These are phyloP conservation scores for Hypholoma sublateritium DNA, from an alignment of 768 basidiomycete genomes.

Conservation along the genomic window DNA sequence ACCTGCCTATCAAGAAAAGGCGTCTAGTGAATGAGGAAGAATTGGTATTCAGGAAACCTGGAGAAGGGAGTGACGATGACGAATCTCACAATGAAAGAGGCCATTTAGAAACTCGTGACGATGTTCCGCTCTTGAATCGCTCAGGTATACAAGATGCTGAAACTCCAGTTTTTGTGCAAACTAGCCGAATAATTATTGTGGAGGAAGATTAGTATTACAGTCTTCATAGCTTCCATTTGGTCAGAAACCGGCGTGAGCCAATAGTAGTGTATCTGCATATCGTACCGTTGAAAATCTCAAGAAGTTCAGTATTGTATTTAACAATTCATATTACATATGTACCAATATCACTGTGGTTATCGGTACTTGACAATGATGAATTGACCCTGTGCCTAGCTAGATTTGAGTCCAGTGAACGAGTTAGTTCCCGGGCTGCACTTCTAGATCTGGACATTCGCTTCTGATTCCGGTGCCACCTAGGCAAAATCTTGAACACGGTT, in stretches of 20 bases:
- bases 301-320: too few species aligned
- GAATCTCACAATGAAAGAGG: slow-evolving; percentile 29
- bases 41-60: slow-evolving; percentile 50
- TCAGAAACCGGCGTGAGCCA: too few species aligned
- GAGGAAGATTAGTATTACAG: slow-evolving; percentile 26
- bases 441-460: too few species aligned
- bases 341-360: too few species aligned
- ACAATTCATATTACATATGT: too few species aligned
- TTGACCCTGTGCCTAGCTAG: not conserved
- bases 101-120: not conserved
- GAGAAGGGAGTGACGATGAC: slow-evolving; percentile 37
- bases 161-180: slow-evolving; percentile 14
- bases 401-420: not conserved
- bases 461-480: not conserved
- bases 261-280: too few species aligned
- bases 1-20: slow-evolving; percentile 71
- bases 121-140: not conserved
- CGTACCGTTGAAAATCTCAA: not conserved
- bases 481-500: not conserved
- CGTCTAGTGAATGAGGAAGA: slow-evolving; percentile 79
- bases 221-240: too few species aligned
- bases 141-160: not conserved
- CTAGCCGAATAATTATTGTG: slow-evolving; percentile 28
- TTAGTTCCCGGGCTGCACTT: too few species aligned
- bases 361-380: not conserved